phyloP scores from a whole-genome alignment of 441 rosid species.

The Lepidium campestre region DNA sequence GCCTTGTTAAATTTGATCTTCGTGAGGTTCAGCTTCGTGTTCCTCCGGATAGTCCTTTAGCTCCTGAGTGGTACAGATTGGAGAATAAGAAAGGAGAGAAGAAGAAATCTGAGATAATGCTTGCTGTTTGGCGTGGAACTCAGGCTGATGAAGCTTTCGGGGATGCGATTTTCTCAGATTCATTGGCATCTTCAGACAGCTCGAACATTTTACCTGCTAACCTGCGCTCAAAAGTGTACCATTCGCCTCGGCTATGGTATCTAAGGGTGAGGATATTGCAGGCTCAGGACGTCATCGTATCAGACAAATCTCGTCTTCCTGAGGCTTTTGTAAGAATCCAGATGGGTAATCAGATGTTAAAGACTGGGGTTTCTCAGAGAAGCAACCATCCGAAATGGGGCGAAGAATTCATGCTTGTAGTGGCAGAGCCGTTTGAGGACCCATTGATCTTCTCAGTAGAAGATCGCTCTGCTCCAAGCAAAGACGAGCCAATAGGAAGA shows the following conservation, averaged over 20 bases:
- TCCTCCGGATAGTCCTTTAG: constrained; percentile 94
- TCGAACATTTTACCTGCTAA: constrained; percentile 36
- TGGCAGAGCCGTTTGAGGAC: constrained; percentile 93
- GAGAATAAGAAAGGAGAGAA: constrained; percentile 66
- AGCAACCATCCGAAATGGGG: constrained; percentile 62
- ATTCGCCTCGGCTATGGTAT: constrained; percentile 95
- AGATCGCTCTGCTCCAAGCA: constrained; percentile 63
- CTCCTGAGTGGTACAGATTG: constrained; percentile 89
- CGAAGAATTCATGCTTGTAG: constrained; percentile 80
- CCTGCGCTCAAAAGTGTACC: constrained; percentile 82
- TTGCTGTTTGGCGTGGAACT: constrained; percentile 95
- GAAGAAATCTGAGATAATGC: constrained; percentile 73
- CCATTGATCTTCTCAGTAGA: constrained; percentile 61
- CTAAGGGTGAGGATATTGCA: constrained; percentile 68
- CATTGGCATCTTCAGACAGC: constrained; percentile 44
- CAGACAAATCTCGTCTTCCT: constrained; percentile 55
- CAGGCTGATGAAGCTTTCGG: constrained; percentile 95
- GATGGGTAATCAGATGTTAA: constrained; percentile 61
- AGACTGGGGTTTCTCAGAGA: constrained; percentile 54
- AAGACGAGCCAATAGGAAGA: constrained; percentile 76
- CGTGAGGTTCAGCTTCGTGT: constrained; percentile 64
- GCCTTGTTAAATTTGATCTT: constrained; percentile 59
- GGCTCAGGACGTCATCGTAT: constrained; percentile 74
- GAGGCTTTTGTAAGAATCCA: constrained; percentile 69
- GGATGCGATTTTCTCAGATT: constrained; percentile 81